Evolutionary conservation across 1,139 yeast species (phyloP), one percentile per base, ranked within the genome.

Genomic region (Lodderomyces margitis): DNA sequence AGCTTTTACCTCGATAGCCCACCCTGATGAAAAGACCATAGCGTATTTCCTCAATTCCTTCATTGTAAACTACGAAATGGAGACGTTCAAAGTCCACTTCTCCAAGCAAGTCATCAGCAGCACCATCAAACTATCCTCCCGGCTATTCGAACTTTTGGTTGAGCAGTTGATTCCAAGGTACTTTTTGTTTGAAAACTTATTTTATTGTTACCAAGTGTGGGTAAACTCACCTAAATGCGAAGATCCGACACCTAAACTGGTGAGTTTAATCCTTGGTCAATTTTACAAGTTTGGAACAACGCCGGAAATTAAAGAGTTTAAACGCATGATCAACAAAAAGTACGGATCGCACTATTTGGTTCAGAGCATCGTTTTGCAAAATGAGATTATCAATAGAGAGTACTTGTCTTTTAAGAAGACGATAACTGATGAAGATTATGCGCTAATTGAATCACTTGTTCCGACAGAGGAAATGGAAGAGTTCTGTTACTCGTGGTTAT

Each of bases 41-140:
- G 53, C 62, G 21, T 67, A 68, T 43, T 51, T 59, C 3, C 50
- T 70, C 40, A 55, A 60, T 31, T 61, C 62, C 4, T 64, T 59
- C 43, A 56, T 68, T 2, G 49, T 50, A 21, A 65, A 59, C 49
- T 69, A 62, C 48, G 73, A 71, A 33, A 58, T 68, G 4, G 65
- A 61, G 31, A 53, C 51, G 17, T 57, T 68, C 28, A 66, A 59
- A 40, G 44, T 46, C 4, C 44, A 58, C 32, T 52, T 63, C 45
- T 53, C 54, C 15, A 12, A 36, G 21, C 15, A 43, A 10, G 42
- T 54, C 3, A 42, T 49, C 10, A 46, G 39, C 23, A 32, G 40
- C 6, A 14, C 34, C 32, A n/a, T 50, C 23, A 54, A 53, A 17
- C 46, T 64, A 39, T 54, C 65, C 21, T 46, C 58, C 20, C 17